Evolutionary conservation across 768 basidiomycete genomes (phyloP).

Genomic region (Cystofilobasidium ferigula): DNA sequence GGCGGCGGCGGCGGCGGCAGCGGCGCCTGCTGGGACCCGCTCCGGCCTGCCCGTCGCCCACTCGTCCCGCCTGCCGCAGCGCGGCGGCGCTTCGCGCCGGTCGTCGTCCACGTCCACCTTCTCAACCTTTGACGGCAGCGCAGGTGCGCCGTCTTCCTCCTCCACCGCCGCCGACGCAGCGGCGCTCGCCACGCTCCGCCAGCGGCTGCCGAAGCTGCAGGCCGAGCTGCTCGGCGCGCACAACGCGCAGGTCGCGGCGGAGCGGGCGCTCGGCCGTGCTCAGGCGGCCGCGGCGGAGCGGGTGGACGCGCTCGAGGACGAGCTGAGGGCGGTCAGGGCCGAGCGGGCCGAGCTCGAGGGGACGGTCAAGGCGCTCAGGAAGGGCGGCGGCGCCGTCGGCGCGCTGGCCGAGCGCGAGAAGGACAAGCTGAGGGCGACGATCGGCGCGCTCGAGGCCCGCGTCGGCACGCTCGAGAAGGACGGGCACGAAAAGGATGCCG

Average conservation of each 20-base stretch:
- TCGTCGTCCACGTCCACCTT: not conserved
- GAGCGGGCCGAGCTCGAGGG: not conserved
- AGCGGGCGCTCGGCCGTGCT: not conserved
- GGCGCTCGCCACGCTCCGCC: not conserved
- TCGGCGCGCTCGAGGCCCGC: slow-evolving; percentile 26
- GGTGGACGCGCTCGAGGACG: not conserved
- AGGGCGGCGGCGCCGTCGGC: not conserved
- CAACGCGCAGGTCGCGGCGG: not conserved
- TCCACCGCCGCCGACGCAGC: not conserved
- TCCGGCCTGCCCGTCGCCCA: not conserved
- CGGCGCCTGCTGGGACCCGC: not conserved
- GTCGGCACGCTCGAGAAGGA: slow-evolving; percentile 17
- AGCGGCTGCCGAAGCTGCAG: not conserved
- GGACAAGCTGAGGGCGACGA: slow-evolving; percentile 17
- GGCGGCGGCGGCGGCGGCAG: not conserved
- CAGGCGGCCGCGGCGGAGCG: not conserved
- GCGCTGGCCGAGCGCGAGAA: not conserved
- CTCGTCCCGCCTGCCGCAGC: not conserved
- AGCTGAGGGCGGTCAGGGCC: not conserved
- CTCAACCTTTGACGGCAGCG: not conserved
- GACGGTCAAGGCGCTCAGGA: not conserved
- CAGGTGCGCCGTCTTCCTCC: not conserved
- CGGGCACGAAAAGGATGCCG: slow-evolving; percentile 1
- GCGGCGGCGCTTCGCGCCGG: not conserved
- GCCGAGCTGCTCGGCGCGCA: not conserved